These are phyloP conservation scores for Centrapalus pauciflorus DNA, from an alignment of 129 eudicot genomes.

Conservation along the genomic window DNA sequence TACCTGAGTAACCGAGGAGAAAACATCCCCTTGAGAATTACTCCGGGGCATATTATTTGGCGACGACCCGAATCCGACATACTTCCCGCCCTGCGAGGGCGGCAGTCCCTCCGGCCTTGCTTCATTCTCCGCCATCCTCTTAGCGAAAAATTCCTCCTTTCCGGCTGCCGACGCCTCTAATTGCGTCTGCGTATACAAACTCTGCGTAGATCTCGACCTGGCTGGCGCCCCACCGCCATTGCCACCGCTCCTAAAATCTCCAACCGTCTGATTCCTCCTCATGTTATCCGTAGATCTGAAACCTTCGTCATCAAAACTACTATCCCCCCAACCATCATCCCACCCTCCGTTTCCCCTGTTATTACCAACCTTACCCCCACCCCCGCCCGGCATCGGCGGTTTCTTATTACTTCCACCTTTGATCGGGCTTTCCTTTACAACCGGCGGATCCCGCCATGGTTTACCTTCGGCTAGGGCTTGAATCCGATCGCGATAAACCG, in stretches of 20 bases:
- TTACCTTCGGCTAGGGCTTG: conserved; percentile 65
- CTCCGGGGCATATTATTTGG: conserved; percentile 34
- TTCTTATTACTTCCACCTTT: conserved; percentile 11
- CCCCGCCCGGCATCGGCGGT: conserved; percentile 46
- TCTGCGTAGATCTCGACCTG: conserved; percentile 61
- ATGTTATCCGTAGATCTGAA: conserved; percentile 23
- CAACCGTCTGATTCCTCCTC: conserved; percentile 70
- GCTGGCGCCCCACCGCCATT: conserved; percentile 45
- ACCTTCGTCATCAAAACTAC: conserved; percentile 27
- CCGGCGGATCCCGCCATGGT: conserved; percentile 76
- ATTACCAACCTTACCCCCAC: conserved; percentile 19
- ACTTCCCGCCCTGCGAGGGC: conserved; percentile 88
- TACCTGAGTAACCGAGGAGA: conserved; percentile 74
- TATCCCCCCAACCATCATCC: conserved; percentile 57
- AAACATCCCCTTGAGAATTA: conserved; percentile 66
- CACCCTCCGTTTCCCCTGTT: conserved; percentile 41
- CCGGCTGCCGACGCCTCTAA: conserved; percentile 66
- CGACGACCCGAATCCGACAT: conserved; percentile 84
- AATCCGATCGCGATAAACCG: conserved; percentile 63
- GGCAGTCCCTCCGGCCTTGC: conserved; percentile 70
- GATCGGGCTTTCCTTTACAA: conserved; percentile 35
- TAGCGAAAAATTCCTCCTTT: conserved; percentile 67
- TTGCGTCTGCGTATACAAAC: conserved; percentile 52
- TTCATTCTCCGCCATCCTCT: conserved; percentile 67
- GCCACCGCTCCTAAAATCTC: conserved; percentile 62